Conservation (phyloP, 2,329 filamentous ascomycete species). For the Fonsecaea pedrosoi region DNA sequence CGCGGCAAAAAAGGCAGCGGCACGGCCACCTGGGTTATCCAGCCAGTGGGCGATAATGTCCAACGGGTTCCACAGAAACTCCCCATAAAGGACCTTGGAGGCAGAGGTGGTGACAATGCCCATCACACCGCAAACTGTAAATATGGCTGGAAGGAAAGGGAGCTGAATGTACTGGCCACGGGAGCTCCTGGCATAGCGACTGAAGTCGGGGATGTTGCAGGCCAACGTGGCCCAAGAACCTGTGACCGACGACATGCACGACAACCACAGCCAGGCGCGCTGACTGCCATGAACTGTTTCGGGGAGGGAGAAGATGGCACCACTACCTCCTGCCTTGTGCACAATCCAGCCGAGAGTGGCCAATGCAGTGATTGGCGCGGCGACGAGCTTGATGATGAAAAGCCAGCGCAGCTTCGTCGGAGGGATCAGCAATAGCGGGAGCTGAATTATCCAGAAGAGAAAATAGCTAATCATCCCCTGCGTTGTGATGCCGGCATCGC, state of each 20-base stretch:
- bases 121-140: constrained; percentile 57
- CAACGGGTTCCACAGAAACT: constrained; percentile 55
- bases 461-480: constrained; percentile 64
- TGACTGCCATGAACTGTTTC: constrained; percentile 56
- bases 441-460: constrained; percentile 63
- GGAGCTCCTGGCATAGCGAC: constrained; percentile 48
- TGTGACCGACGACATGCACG: constrained; percentile 42
- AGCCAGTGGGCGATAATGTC: constrained; percentile 49
- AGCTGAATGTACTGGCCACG: constrained; percentile 53
- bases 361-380: constrained; percentile 45
- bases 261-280: constrained; percentile 56
- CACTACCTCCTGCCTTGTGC: constrained; percentile 58
- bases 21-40: constrained; percentile 42
- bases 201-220: constrained; percentile 62
- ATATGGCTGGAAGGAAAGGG: constrained; percentile 56
- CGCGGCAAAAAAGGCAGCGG: constrained; percentile 58
- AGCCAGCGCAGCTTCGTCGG: constrained; percentile 61
- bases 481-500: constrained; percentile 61
- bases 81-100: constrained; percentile 37
- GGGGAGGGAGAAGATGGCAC: constrained; percentile 55
- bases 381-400: constrained; percentile 58
- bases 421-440: constrained; percentile 63
- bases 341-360: constrained; percentile 44
- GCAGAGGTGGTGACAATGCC: constrained; percentile 67
- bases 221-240: constrained; percentile 49